A percentile compares a stretch with the other conserved stretches of the same genome.
These are phyloP conservation scores for Trichoderma virens DNA, from an alignment of 495 filamentous ascomycete species.

Conservation along the genomic window DNA sequence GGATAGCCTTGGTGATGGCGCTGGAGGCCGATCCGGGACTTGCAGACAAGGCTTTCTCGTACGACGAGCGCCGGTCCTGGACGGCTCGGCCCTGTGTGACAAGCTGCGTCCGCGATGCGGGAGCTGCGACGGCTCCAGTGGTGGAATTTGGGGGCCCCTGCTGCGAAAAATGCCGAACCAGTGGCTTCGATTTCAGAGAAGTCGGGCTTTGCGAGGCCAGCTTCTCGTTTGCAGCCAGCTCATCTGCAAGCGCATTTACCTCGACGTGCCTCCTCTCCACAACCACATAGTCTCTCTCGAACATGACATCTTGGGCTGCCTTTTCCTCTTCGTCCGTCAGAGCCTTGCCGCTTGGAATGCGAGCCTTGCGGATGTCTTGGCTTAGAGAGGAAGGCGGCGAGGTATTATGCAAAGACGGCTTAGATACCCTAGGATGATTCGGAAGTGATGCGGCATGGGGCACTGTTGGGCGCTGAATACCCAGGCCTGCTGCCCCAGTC, in stretches of 20 bases:
- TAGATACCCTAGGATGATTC: conserved; percentile 16
- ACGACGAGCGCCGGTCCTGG: conserved; percentile 59
- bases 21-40: conserved; percentile 78
- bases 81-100: conserved; percentile 58
- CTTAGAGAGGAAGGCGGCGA: conserved; percentile 15
- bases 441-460: conserved; percentile 13
- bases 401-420: conserved; percentile 14
- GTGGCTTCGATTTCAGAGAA: conserved; percentile 38
- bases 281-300: conserved; percentile 89
- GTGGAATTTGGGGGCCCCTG: conserved; percentile 51
- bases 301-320: conserved; percentile 78
- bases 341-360: conserved; percentile 24
- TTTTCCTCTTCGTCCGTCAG: conserved; percentile 56
- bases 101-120: conserved; percentile 57
- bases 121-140: conserved; percentile 50
- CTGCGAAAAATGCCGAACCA: conserved; percentile 52
- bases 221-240: conserved; percentile 62
- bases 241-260: conserved; percentile 95
- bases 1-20: conserved; percentile 87
- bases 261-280: conserved; percentile 93
- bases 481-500: conserved; percentile 33
- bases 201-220: conserved; percentile 32
- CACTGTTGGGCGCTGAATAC: conserved; percentile 33
- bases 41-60: conserved; percentile 67
- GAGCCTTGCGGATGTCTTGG: conserved; percentile 9